Base-by-base conservation (phyloP, 371 early-diverging fungal species). In the Mucor velutinosus region DNA sequence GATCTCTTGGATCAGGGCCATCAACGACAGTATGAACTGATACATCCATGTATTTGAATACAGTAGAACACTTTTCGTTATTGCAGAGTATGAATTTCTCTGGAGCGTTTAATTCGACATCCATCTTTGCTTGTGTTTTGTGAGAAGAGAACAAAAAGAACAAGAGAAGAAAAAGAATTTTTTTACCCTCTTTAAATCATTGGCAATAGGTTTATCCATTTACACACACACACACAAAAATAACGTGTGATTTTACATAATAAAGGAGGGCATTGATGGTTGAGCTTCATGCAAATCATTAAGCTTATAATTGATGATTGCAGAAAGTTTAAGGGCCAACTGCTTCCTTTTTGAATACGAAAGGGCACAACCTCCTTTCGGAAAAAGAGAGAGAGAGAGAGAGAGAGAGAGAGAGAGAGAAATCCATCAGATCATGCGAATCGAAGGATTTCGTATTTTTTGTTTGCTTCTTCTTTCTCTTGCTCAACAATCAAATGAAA, bases 1-100 rank as follows among this genome's bases (percentile, higher is more conserved):
- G 80, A 61, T 80, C 80, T 66, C 80, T 69, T 33, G 80, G 80
- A 67, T 80, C 80, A 60, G 80, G 80, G 6, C 80, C 80, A 41
- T 77, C 78, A 4, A 80, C 72, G 21, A 68, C 12, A 2, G 76
- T 75, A 56, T 80, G 80, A 4, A 80, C 70, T 19, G 72, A 72
- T 56, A 70, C 23, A 25, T 80, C 80, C 11, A 80, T 37, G 45
- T 71, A 76, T 37, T 77, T 80, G 61, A 76, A 80, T 39, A 64
- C 63, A 8, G 53, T 69, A 33, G 73, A 74, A 49, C 80, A 80
- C 35, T 76, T 67, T 35, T 76, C 71, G 39, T 78, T 63, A 47
- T 80, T 74, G 32, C 80, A 80, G 23, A 66, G 32, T 19, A 64
- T 69, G 66, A 77, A 80, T 27, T 66, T 65, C 39, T 71, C 63